These are phyloP conservation scores for Biscogniauxia mediterranea DNA, from an alignment of 2,329 filamentous ascomycete genomes.

Conservation along the genomic window DNA sequence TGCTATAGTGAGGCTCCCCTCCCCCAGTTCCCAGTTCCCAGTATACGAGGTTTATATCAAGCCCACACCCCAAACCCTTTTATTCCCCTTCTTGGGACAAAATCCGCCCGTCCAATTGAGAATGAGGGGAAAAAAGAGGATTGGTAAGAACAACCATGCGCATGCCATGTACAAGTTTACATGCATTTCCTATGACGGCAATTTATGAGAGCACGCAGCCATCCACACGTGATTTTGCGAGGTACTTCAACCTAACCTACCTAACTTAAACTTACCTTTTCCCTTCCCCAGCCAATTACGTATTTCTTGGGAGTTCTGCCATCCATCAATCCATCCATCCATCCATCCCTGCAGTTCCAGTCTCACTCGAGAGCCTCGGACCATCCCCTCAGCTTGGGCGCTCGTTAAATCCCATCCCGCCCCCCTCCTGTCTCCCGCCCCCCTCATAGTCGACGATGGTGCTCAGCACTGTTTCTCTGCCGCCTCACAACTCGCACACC, in stretches of 20 bases:
- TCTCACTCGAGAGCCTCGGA: neutral
- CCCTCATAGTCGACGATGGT: constrained; percentile 12
- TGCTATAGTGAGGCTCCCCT: neutral
- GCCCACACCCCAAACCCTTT: neutral
- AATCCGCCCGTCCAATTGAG: neutral
- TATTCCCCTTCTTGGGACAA: neutral
- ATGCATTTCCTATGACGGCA: no score
- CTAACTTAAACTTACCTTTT: neutral
- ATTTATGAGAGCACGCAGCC: neutral
- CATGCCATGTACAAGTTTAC: neutral
- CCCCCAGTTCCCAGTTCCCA: no score
- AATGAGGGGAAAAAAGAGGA: neutral
- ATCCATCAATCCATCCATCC: no score
- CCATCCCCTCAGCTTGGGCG: neutral
- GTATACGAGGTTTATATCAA: neutral
- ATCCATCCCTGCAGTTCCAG: neutral
- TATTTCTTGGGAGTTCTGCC: no score
- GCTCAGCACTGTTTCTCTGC: constrained; percentile 7
- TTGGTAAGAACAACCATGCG: neutral
- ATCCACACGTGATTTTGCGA: neutral
- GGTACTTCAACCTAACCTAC: neutral
- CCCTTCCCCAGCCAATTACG: neutral
- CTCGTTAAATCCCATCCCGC: neutral
- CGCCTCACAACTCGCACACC: constrained; percentile 29
- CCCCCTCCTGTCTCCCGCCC: no score